Evolutionary conservation across 1,139 yeast species (phyloP), one percentile per base, ranked within the genome.

Genomic region (Yamadazyma blattariae): DNA sequence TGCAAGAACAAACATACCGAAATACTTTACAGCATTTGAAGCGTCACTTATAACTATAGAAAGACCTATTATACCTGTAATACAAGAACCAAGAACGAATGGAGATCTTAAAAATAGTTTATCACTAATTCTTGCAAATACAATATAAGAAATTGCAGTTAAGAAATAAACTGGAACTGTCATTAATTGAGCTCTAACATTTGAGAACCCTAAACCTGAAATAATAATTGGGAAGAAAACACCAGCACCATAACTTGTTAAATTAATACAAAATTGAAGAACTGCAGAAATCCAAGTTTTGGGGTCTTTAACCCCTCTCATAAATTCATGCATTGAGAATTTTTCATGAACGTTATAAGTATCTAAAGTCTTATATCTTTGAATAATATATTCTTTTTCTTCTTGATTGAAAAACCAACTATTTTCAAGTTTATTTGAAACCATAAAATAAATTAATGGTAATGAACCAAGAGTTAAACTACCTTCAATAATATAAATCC

Each of bases 401-500:
- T 48, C 44, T 14, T 44, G 44, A 19, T 36, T 44, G 27, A 64
- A 47, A 37, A 61, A 64, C 40, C 42, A 43, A 11, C 61, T 54
- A 1, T 44, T 30, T n/a, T 52, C 48, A 5, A 63, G 63, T 37
- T 50, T 56, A 31, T 54, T 51, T 3, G 60, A 59, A 14, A 71
- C 47, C 23, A 49, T 52, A 17, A 51, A 37, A 25, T 48, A 36
- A 3, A 58, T 52, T 15, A 52, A 31, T 1, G 53, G 33, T 1
- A 67, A 66, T 38, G 57, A 59, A 2, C 54, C 29, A 5, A 54
- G 40, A 4, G 67, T 64, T 12, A 60, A 38, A 2, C 54, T 16
- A 1, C 69, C 70, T 53, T 62, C 59, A 8, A 59, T 45, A 18
- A 64, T 37, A 42, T 58, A 64, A 29, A 63, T 48, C 19, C 62